A percentile compares a stretch with the other conserved stretches of the same genome.
Evolutionary conservation across 805 yeast genomes (phyloP).

Genomic region (Candida dendrica): DNA sequence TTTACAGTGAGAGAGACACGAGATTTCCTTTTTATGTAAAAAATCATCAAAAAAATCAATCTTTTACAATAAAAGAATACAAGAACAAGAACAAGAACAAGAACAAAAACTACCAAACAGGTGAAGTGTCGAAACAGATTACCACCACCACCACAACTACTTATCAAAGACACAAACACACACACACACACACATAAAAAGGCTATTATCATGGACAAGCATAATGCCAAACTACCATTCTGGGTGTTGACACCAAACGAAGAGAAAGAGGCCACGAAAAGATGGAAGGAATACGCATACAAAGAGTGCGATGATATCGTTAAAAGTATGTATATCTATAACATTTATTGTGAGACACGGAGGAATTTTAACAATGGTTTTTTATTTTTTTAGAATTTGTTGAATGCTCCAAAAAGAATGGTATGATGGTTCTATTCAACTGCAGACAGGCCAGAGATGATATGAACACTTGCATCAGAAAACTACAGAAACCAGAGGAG

Average conservation of each 20-base stretch:
- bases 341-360: too few relatives aligned
- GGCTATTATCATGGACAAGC: slow-evolving; percentile 13
- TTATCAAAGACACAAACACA: too few relatives aligned
- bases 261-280: slow-evolving; percentile 63
- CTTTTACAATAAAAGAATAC: too few relatives aligned
- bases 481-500: slow-evolving; percentile 53
- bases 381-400: slow-evolving; percentile 41
- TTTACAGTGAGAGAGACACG: too few relatives aligned
- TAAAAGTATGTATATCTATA: slow-evolving; percentile 52
- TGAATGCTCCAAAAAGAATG: slow-evolving; percentile 55
- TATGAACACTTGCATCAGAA: slow-evolving; percentile 57
- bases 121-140: too few relatives aligned
- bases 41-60: too few relatives aligned
- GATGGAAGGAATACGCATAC: slow-evolving; percentile 65
- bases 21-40: too few relatives aligned
- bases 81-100: too few relatives aligned
- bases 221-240: slow-evolving; percentile 42
- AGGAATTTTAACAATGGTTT: too few relatives aligned
- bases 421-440: slow-evolving; percentile 58
- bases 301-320: slow-evolving; percentile 62
- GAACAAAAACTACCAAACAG: too few relatives aligned
- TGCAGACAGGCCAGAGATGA: slow-evolving; percentile 54
- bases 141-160: too few relatives aligned
- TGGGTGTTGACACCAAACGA: slow-evolving; percentile 77
- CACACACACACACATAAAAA: slow-evolving; percentile 2